These are phyloP conservation scores for Rutstroemia sp. DNA, from an alignment of 2,329 filamentous ascomycete species.

Conservation along the genomic window DNA sequence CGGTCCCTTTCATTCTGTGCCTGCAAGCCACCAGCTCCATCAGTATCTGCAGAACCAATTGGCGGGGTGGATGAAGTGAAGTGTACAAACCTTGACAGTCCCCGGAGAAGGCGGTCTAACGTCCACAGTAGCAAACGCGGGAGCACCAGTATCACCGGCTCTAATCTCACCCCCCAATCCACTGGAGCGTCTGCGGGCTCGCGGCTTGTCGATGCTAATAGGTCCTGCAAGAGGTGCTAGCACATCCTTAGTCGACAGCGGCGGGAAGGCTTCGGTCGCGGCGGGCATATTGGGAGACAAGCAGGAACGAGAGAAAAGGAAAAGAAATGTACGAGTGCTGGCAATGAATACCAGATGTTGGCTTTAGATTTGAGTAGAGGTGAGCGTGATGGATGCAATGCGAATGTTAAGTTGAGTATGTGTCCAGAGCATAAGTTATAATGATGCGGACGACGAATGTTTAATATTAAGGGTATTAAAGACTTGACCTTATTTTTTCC, in stretches of 20 bases:
- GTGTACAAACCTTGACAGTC: slow-evolving; percentile 20
- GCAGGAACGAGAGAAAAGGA: not conserved
- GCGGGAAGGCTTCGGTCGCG: slow-evolving; percentile 13
- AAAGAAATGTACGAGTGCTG: not conserved
- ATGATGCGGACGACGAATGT: too few species aligned
- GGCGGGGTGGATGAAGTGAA: not conserved
- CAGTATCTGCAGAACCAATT: not conserved
- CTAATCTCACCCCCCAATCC: slow-evolving; percentile 43
- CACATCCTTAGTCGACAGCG: slow-evolving; percentile 6
- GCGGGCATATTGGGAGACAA: slow-evolving; percentile 5
- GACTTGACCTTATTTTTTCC: too few species aligned
- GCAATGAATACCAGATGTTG: not conserved
- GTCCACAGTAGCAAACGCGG: slow-evolving; percentile 40
- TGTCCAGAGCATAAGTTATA: too few species aligned
- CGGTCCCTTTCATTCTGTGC: slow-evolving; percentile 26
- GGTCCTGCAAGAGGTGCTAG: slow-evolving; percentile 6
- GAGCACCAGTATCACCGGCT: slow-evolving; percentile 42
- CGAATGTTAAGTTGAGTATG: too few species aligned
- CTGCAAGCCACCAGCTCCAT: slow-evolving; percentile 1
- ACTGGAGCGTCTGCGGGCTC: slow-evolving; percentile 37
- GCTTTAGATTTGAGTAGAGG: too few species aligned
- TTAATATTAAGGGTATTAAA: too few species aligned
- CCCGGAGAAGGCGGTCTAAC: slow-evolving; percentile 22
- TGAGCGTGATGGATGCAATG: too few species aligned
- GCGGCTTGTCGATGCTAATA: slow-evolving; percentile 18